Percentiles rank a stretch among this genome's conserved stretches.
phyloP scores from a whole-genome alignment of 768 basidiomycete species.

The Tylopilus balloui region DNA sequence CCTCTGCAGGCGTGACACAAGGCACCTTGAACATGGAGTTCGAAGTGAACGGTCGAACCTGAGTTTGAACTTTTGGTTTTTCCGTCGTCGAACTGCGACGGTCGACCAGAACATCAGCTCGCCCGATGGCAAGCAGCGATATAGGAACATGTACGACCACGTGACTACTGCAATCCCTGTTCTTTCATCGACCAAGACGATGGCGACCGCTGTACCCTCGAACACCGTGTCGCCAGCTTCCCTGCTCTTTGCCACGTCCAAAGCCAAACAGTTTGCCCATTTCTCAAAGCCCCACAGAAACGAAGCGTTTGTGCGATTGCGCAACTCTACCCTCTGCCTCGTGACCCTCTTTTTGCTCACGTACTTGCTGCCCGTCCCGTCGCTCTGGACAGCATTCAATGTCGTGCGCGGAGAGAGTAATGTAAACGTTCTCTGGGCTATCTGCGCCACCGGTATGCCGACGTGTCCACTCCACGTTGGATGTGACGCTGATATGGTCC shows the following conservation, averaged over 20 bases:
- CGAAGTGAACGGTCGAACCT: neutral
- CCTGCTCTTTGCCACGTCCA: slow-evolving; percentile 22
- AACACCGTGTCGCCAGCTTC: slow-evolving; percentile 20
- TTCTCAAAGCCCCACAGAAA: slow-evolving; percentile 34
- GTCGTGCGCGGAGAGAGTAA: slow-evolving; percentile 24
- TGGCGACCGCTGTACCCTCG: slow-evolving; percentile 13
- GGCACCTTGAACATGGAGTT: neutral
- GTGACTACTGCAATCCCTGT: neutral
- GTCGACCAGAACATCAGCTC: too few species aligned
- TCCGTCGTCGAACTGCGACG: neutral
- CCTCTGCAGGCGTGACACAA: neutral
- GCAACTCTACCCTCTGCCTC: slow-evolving; percentile 35
- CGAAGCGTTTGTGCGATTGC: slow-evolving; percentile 38
- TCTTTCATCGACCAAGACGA: neutral
- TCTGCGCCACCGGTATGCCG: slow-evolving; percentile 32
- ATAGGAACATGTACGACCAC: neutral
- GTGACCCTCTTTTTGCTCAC: slow-evolving; percentile 33
- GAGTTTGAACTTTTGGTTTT: neutral
- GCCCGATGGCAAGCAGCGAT: too few species aligned
- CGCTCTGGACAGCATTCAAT: slow-evolving; percentile 33
- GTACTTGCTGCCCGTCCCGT: slow-evolving; percentile 36
- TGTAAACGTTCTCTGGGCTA: slow-evolving; percentile 14
- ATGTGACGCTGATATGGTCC: neutral
- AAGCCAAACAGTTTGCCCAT: slow-evolving; percentile 17
- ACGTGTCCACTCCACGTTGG: neutral